Evolutionary conservation across 202 grass and related monocot species (phyloP).

Genomic region (Schoenoplectus tabernaemontani): DNA sequence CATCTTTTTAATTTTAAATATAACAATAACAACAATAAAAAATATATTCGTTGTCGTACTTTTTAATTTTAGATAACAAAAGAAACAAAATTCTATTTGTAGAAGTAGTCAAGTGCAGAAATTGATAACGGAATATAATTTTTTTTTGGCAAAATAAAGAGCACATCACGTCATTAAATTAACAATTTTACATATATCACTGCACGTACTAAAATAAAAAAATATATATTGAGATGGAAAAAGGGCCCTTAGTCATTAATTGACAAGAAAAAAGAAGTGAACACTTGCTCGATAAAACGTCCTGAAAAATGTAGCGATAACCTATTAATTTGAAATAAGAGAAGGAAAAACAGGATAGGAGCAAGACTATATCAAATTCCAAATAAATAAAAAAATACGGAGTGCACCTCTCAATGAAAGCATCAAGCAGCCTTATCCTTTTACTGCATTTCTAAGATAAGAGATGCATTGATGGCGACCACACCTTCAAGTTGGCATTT

Average conservation of each 20-base stretch:
- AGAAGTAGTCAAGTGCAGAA: background rate
- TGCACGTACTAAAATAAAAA: background rate
- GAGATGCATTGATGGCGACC: background rate
- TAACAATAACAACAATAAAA: too few species aligned
- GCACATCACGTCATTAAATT: background rate
- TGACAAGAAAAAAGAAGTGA: background rate
- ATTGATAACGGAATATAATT: background rate
- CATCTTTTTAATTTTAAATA: too few species aligned
- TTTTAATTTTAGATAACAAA: too few species aligned
- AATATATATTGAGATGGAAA: too few species aligned
- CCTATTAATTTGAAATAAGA: background rate
- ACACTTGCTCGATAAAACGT: background rate
- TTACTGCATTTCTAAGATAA: conserved; percentile 2
- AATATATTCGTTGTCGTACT: too few species aligned
- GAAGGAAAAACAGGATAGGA: background rate
- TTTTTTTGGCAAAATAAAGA: background rate
- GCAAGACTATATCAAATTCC: background rate
- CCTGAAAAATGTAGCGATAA: background rate
- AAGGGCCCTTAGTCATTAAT: too few species aligned
- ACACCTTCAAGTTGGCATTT: too few species aligned
- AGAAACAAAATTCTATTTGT: too few species aligned
- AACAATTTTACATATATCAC: background rate
- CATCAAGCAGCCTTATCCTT: background rate
- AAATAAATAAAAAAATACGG: background rate
- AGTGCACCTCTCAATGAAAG: conserved; percentile 2